Conservation (phyloP, 2,329 filamentous ascomycete genomes). For the Fusarium tjaetaba region DNA sequence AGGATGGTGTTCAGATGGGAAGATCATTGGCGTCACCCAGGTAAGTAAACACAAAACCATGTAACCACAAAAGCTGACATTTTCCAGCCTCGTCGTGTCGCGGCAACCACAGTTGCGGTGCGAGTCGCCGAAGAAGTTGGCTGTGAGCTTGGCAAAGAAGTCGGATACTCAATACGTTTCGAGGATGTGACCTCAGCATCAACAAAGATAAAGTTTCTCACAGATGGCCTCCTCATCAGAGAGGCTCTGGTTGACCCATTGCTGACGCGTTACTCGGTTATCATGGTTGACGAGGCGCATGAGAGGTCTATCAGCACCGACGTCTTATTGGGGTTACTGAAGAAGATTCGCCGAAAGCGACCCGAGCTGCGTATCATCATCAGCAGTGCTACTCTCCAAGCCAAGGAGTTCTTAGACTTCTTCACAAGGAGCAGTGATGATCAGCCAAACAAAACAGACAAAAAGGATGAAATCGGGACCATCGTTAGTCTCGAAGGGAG, state of each 20-base stretch:
- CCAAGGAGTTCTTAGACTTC: conserved; percentile 84
- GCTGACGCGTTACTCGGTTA: conserved; percentile 88
- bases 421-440: conserved; percentile 64
- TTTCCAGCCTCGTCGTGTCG: conserved; percentile 82
- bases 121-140: conserved; percentile 90
- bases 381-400: conserved; percentile 93
- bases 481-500: conserved; percentile 90
- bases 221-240: conserved; percentile 88
- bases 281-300: conserved; percentile 98
- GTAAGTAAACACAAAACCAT: conserved; percentile 57
- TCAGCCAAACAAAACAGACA: conserved; percentile 41
- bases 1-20: conserved; percentile 88
- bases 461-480: conserved; percentile 44
- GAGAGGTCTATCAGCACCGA: conserved; percentile 94
- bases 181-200: conserved; percentile 89
- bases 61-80: conserved; percentile 21
- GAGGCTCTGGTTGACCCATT: conserved; percentile 95
- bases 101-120: conserved; percentile 87
- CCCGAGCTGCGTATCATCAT: conserved; percentile 87
- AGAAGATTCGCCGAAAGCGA: conserved; percentile 85
- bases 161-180: conserved; percentile 91
- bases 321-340: conserved; percentile 86
- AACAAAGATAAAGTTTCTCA: conserved; percentile 94
- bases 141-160: conserved; percentile 87
- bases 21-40: conserved; percentile 89